Evolutionary conservation across 2,329 filamentous ascomycete genomes (phyloP).

Genomic region (Lachnellula hyalina): DNA sequence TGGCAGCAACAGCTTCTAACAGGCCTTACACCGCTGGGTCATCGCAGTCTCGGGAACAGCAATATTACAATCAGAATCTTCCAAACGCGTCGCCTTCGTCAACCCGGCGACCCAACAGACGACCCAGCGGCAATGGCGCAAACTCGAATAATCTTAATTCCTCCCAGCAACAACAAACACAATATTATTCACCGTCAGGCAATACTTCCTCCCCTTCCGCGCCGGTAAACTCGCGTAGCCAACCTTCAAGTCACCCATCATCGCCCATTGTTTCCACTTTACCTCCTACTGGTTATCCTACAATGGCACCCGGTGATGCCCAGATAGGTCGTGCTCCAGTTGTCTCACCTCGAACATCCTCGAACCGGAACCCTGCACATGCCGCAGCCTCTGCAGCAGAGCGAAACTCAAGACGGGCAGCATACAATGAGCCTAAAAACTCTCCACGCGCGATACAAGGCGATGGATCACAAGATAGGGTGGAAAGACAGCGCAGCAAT

Average conservation of each 20-base stretch:
- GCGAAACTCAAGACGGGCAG: slow-evolving; percentile 20
- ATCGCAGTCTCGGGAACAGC: slow-evolving; percentile 47
- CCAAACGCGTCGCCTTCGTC: slow-evolving; percentile 44
- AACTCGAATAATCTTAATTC: slow-evolving; percentile 21
- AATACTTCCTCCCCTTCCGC: slow-evolving; percentile 13
- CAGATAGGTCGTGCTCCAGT: slow-evolving; percentile 62
- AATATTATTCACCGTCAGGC: slow-evolving; percentile 26
- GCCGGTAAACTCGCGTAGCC: slow-evolving; percentile 6
- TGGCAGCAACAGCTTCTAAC: slow-evolving; percentile 41
- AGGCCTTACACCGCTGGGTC: slow-evolving; percentile 50
- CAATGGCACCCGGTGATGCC: slow-evolving; percentile 40
- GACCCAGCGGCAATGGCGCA: slow-evolving; percentile 46
- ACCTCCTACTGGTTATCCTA: slow-evolving; percentile 31
- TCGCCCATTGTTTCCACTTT: slow-evolving; percentile 40
- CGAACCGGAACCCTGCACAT: slow-evolving; percentile 47
- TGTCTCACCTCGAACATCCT: slow-evolving; percentile 77
- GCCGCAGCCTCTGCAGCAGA: slow-evolving; percentile 32
- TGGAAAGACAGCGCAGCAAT: slow-evolving; percentile 33
- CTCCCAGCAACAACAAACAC: slow-evolving; percentile 20
- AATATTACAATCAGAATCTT: slow-evolving; percentile 40
- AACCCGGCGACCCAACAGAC: slow-evolving; percentile 46
- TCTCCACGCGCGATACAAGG: slow-evolving; percentile 20
- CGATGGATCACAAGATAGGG: slow-evolving; percentile 23
- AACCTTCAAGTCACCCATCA: slow-evolving; percentile 30
- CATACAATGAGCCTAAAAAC: slow-evolving; percentile 21